Evolutionary conservation across 73 alveolate species (phyloP).

Genomic region (Tetrahymena borealis): DNA sequence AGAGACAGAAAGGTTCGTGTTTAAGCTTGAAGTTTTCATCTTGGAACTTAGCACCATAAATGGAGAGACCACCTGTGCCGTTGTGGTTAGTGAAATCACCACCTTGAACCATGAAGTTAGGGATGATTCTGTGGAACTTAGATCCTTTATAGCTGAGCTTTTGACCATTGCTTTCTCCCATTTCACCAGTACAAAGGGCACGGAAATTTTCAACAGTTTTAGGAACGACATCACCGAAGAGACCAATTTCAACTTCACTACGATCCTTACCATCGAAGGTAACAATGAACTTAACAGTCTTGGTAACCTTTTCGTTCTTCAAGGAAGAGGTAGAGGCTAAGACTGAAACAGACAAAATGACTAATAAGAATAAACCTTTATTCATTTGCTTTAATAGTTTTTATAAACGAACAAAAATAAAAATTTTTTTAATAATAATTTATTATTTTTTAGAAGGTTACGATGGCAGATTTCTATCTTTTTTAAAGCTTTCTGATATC

Average conservation of each 20-base stretch:
- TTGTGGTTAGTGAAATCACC: constrained; percentile 62
- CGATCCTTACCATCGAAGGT: constrained; percentile 56
- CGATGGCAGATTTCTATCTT: too few species aligned
- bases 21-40: constrained; percentile 50
- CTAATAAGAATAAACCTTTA: neutral
- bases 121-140: constrained; percentile 77
- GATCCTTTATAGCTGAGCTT: constrained; percentile 66
- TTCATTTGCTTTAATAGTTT: neutral
- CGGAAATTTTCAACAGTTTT: constrained; percentile 85
- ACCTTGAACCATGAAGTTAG: constrained; percentile 70
- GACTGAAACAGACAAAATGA: neutral
- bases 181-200: constrained; percentile 87
- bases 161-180: constrained; percentile 60
- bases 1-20: constrained; percentile 51
- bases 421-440: neutral
- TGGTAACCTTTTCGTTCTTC: constrained; percentile 30
- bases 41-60: constrained; percentile 51
- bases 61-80: constrained; percentile 57
- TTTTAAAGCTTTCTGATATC: too few species aligned
- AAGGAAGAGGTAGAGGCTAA: neutral
- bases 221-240: constrained; percentile 74
- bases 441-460: neutral
- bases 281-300: constrained; percentile 58
- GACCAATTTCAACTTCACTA: constrained; percentile 70
- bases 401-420: neutral